phyloP scores from a whole-genome alignment of 441 rosid genomes.

The Adansonia grandidieri region DNA sequence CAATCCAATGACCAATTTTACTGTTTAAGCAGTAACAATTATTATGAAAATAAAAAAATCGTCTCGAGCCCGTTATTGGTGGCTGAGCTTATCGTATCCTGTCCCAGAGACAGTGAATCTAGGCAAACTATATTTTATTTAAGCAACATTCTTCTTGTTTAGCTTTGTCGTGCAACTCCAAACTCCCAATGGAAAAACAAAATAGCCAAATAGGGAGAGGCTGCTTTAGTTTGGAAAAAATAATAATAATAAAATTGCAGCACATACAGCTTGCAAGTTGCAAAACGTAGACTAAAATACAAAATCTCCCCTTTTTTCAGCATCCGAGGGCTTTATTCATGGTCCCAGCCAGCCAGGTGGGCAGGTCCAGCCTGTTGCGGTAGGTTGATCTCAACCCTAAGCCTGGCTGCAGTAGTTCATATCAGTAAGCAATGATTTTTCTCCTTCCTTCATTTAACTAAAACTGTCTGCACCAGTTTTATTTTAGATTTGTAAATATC shows the following conservation, averaged over 20 bases:
- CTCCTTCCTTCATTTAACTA: background rate
- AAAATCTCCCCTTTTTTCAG: background rate
- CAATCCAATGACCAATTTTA: background rate
- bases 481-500: background rate
- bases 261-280: background rate
- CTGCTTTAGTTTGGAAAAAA: background rate
- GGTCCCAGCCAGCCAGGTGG: conserved; percentile 12
- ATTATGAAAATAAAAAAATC: background rate
- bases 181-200: background rate
- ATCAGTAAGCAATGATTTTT: background rate
- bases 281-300: background rate
- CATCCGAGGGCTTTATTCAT: background rate
- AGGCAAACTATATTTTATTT: background rate
- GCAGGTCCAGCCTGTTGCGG: background rate
- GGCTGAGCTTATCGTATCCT: background rate
- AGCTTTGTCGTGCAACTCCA: background rate
- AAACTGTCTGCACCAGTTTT: background rate
- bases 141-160: background rate
- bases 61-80: background rate
- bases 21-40: background rate
- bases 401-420: background rate
- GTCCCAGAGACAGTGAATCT: background rate
- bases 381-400: background rate
- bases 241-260: background rate
- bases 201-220: background rate